Evolutionary conservation across 2,329 filamentous ascomycete species (phyloP).

Genomic region (Aspergillus novofumigatus): DNA sequence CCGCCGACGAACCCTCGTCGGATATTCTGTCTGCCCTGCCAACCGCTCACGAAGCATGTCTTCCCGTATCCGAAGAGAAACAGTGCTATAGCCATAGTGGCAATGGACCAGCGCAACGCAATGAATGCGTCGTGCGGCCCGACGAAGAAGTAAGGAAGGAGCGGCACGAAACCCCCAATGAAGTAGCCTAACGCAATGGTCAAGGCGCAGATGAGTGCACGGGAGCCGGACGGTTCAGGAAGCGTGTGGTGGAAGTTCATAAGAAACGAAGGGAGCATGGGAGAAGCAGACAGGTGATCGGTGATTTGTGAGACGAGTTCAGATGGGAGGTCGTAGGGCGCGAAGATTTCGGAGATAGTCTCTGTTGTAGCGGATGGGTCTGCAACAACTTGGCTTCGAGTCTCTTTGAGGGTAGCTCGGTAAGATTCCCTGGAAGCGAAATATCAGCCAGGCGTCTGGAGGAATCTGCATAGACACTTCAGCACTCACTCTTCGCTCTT

Average conservation of each 20-base stretch:
- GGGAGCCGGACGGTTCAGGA: conserved; percentile 35
- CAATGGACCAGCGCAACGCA: conserved; percentile 57
- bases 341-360: conserved; percentile 36
- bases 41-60: conserved; percentile 38
- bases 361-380: conserved; percentile 27
- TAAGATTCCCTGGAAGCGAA: conserved; percentile 32
- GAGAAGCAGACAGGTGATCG: conserved; percentile 32
- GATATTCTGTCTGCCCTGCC: conserved; percentile 31
- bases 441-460: neutral
- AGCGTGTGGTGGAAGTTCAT: conserved; percentile 42
- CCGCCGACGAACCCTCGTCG: conserved; percentile 32
- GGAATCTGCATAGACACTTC: neutral
- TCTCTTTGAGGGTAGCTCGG: conserved; percentile 36
- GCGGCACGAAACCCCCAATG: conserved; percentile 45
- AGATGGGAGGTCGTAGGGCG: conserved; percentile 36
- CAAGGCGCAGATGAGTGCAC: conserved; percentile 35
- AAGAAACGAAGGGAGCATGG: conserved; percentile 35
- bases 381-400: conserved; percentile 26
- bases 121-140: conserved; percentile 75
- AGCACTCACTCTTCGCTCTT: conserved; percentile 39
- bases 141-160: conserved; percentile 59
- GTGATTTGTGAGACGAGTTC: conserved; percentile 34
- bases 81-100: conserved; percentile 48
- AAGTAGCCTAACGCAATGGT: conserved; percentile 41
- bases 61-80: conserved; percentile 51